A percentile compares a stretch with the other conserved stretches of the same genome.
Conservation (phyloP, 2,329 filamentous ascomycete genomes). For the Cercospora beticola region DNA sequence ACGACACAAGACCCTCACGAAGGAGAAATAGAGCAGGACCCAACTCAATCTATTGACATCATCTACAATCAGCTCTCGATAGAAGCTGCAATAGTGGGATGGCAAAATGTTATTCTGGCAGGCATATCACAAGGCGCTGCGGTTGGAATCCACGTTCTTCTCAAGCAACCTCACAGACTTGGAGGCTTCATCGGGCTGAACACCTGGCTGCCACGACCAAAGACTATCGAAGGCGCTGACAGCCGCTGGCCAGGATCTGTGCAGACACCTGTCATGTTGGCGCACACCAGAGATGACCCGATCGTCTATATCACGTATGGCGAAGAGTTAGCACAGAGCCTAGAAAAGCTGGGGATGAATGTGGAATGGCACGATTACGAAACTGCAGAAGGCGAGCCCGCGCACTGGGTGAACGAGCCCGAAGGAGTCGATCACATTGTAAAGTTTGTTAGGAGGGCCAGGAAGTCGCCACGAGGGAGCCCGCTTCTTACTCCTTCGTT, state of each 20-base stretch:
- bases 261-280: conserved; percentile 25
- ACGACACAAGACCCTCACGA: conserved; percentile 34
- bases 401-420: conserved; percentile 29
- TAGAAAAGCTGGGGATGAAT: conserved; percentile 18
- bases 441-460: conserved; percentile 13
- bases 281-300: conserved; percentile 23
- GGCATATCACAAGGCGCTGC: conserved; percentile 32
- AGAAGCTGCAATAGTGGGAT: conserved; percentile 24
- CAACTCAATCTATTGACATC: conserved; percentile 9
- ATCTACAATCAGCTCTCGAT: conserved; percentile 17
- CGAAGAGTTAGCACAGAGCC: conserved; percentile 17
- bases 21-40: conserved; percentile 24
- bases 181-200: conserved; percentile 28
- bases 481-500: background rate
- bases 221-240: background rate
- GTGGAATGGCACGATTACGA: conserved; percentile 23
- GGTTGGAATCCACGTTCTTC: conserved; percentile 23
- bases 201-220: conserved; percentile 24
- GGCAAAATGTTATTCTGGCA: conserved; percentile 23
- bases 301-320: conserved; percentile 25
- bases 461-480: background rate
- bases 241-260: conserved; percentile 9
- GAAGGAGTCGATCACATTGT: conserved; percentile 26
- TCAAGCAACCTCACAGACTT: conserved; percentile 16
- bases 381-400: conserved; percentile 15